A percentile compares a stretch with the other conserved stretches of the same genome.
Evolutionary conservation across 768 basidiomycete genomes (phyloP).

Genomic region (Russula sp.): DNA sequence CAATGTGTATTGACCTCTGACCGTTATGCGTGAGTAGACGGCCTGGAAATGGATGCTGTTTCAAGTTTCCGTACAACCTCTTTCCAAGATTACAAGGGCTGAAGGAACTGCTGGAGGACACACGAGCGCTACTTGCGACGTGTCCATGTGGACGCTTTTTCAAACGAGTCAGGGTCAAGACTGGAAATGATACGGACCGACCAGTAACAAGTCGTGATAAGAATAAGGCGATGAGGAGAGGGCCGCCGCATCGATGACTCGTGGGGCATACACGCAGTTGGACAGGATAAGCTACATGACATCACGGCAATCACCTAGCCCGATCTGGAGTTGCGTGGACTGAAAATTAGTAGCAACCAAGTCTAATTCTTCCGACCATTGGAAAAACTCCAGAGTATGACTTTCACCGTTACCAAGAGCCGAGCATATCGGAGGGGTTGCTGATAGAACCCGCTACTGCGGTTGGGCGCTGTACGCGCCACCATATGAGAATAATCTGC

Average conservation of each 20-base stretch:
- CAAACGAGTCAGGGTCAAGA: not conserved
- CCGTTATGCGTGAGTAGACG: not conserved
- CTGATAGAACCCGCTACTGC: not conserved
- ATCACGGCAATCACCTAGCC: conserved; percentile 12
- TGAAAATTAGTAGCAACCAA: conserved; percentile 3
- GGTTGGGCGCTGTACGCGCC: not conserved
- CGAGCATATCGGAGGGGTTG: conserved; percentile 17
- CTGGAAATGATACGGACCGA: not conserved
- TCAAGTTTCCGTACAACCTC: not conserved
- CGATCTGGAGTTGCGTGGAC: conserved; percentile 12
- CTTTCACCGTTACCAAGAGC: conserved; percentile 5
- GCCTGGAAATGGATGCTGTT: not conserved
- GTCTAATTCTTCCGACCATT: conserved; percentile 3
- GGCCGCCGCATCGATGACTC: not conserved
- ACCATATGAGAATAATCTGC: not conserved
- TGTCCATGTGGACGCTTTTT: not conserved
- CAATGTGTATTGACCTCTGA: not conserved
- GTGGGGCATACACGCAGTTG: not conserved
- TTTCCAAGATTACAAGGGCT: not conserved
- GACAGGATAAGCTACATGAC: conserved; percentile 8
- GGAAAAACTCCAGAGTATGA: not conserved
- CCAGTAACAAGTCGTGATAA: not conserved
- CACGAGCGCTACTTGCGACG: not conserved
- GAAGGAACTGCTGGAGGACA: not conserved
- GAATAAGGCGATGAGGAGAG: not conserved